Conservation (phyloP, 495 filamentous ascomycete species). For the Rostrohypoxylon terebratum region DNA sequence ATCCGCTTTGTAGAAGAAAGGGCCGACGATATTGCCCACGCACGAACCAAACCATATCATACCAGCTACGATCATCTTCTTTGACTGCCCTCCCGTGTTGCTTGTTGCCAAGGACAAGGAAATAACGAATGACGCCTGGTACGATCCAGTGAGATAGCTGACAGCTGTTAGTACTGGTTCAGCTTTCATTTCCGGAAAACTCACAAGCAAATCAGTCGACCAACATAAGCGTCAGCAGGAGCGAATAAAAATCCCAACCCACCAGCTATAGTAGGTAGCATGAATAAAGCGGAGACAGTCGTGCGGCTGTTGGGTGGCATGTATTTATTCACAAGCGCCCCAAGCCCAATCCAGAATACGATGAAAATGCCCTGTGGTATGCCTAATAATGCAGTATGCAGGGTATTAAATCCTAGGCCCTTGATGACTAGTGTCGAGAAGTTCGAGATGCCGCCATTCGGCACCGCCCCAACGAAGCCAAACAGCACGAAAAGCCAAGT, state of each 20-base stretch:
- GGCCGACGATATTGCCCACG: conserved; percentile 11
- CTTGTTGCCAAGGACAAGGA: conserved; percentile 18
- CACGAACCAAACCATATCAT: conserved; percentile 23
- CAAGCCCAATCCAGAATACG: conserved; percentile 2
- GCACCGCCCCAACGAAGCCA: neutral
- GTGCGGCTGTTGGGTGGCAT: conserved; percentile 20
- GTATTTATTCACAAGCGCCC: conserved; percentile 5
- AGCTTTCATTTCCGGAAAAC: neutral
- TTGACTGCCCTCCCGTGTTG: conserved; percentile 19
- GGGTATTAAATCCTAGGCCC: conserved; percentile 3
- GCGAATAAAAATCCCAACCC: conserved; percentile 10
- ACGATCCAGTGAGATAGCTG: conserved; percentile 13
- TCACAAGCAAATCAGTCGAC: conserved; percentile 9
- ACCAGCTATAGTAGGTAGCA: conserved; percentile 22
- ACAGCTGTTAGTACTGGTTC: neutral
- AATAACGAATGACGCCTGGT: conserved; percentile 20
- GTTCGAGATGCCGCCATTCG: conserved; percentile 10
- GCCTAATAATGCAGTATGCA: neutral
- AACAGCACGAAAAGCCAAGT: conserved; percentile 9
- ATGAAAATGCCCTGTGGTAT: conserved; percentile 1
- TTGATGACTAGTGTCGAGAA: conserved; percentile 6
- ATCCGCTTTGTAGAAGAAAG: conserved; percentile 17
- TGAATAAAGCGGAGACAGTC: conserved; percentile 17
- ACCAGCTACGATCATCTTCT: conserved; percentile 24
- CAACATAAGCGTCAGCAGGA: neutral